Evolutionary conservation across 495 filamentous ascomycete genomes (phyloP).

Genomic region (Parmelia sp.): DNA sequence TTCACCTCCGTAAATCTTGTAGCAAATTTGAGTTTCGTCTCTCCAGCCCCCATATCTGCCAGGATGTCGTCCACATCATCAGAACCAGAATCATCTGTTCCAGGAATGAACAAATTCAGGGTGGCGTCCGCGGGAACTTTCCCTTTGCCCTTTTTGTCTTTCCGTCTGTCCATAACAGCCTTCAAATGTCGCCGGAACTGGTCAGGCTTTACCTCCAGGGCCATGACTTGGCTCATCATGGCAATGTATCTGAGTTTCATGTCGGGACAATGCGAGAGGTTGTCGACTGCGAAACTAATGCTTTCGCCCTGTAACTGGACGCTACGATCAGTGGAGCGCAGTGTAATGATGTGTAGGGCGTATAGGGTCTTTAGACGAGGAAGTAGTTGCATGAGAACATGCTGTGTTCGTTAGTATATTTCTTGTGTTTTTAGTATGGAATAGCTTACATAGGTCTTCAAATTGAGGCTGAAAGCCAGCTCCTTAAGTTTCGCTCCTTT

Average conservation of each 20-base stretch:
- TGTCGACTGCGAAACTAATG: slow-evolving; percentile 48
- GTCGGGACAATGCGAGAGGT: slow-evolving; percentile 42
- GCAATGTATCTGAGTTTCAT: slow-evolving; percentile 50
- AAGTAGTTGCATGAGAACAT: slow-evolving; percentile 48
- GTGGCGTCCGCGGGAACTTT: slow-evolving; percentile 16
- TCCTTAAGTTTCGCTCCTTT: slow-evolving; percentile 45
- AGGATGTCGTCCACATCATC: slow-evolving; percentile 20
- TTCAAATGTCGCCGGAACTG: slow-evolving; percentile 17
- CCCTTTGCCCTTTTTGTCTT: slow-evolving; percentile 25
- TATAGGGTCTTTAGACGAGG: slow-evolving; percentile 40
- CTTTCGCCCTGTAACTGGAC: slow-evolving; percentile 40
- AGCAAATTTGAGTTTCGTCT: slow-evolving; percentile 15
- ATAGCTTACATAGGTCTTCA: slow-evolving; percentile 43
- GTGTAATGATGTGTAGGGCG: slow-evolving; percentile 46
- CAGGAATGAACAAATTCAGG: slow-evolving; percentile 1
- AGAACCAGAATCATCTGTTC: slow-evolving; percentile 21
- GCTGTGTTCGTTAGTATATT: slow-evolving; percentile 34
- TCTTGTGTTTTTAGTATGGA: background rate
- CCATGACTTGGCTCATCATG: slow-evolving; percentile 25
- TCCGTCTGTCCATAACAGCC: slow-evolving; percentile 12
- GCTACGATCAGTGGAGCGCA: slow-evolving; percentile 47
- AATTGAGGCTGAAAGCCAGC: slow-evolving; percentile 46
- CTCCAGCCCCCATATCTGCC: slow-evolving; percentile 15
- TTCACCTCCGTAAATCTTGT: slow-evolving; percentile 13
- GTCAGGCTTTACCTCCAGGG: slow-evolving; percentile 14